Conservation (phyloP, 202 grass and related monocot genomes). For the Digitaria exilis region DNA sequence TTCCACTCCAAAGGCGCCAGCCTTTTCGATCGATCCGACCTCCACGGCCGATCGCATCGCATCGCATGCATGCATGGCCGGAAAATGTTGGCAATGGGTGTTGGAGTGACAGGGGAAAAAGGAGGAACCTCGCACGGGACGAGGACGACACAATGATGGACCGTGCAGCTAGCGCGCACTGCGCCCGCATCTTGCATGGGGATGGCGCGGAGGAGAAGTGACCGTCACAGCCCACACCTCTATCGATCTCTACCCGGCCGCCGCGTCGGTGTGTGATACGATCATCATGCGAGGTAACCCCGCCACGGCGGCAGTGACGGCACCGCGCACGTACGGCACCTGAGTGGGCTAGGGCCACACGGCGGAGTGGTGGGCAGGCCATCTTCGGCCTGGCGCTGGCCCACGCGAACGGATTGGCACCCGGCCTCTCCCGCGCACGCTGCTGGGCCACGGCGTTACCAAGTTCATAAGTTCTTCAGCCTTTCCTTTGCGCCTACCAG, state of each 20-base stretch:
- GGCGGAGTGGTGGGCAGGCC: not conserved
- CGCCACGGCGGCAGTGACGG: no score
- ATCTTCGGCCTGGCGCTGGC: not conserved
- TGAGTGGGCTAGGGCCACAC: not conserved
- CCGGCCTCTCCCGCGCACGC: not conserved
- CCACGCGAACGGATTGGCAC: not conserved
- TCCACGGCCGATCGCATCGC: not conserved
- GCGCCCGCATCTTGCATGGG: conserved; percentile 13
- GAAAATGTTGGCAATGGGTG: not conserved
- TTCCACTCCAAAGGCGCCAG: conserved; percentile 20
- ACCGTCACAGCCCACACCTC: no score
- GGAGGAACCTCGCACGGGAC: not conserved
- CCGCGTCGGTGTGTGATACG: no score
- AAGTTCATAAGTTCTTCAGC: no score
- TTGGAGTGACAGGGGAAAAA: conserved; percentile 11
- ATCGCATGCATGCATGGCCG: not conserved
- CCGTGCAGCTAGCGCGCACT: not conserved
- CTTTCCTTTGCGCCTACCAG: no score
- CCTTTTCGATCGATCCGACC: not conserved
- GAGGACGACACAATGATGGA: conserved; percentile 44
- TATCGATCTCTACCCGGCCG: no score
- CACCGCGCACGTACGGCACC: not conserved
- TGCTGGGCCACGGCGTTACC: no score
- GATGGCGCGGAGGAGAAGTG: not conserved
- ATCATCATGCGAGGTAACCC: no score